Evolutionary conservation across 1,139 yeast genomes (phyloP).

Genomic region (Starmera stellimalicola): DNA sequence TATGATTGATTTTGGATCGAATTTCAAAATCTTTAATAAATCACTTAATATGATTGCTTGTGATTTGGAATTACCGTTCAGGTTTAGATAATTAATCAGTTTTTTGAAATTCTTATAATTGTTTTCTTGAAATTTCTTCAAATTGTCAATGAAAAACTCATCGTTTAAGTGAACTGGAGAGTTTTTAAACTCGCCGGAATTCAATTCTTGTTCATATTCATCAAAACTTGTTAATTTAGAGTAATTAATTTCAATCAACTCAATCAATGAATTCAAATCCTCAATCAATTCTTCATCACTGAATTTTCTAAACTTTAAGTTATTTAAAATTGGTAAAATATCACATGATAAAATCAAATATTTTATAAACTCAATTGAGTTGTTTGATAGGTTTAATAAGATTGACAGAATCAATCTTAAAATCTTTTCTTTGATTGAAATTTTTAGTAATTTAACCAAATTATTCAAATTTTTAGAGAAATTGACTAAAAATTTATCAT

Average conservation of each 20-base stretch:
- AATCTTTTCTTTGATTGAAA: conserved; percentile 86
- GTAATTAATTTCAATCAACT: conserved; percentile 59
- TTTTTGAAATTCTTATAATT: conserved; percentile 65
- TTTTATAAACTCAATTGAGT: conserved; percentile 33
- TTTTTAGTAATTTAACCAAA: conserved; percentile 38
- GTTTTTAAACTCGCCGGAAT: conserved; percentile 73
- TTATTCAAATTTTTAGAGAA: conserved; percentile 47
- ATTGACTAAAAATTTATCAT: conserved; percentile 39
- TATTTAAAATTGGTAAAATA: conserved; percentile 59
- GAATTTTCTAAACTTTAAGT: conserved; percentile 80
- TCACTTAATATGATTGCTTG: conserved; percentile 44
- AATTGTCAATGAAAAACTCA: conserved; percentile 85
- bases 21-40: conserved; percentile 60
- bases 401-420: conserved; percentile 74
- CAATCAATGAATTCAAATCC: conserved; percentile 55
- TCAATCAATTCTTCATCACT: conserved; percentile 85
- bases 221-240: conserved; percentile 83
- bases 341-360: conserved; percentile 69
- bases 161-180: conserved; percentile 87
- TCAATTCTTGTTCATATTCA: conserved; percentile 80
- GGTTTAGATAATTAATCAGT: conserved; percentile 25
- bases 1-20: conserved; percentile 46
- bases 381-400: conserved; percentile 44
- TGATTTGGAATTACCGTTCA: conserved; percentile 27
- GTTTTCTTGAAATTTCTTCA: conserved; percentile 63